Evolutionary conservation across 2,329 filamentous ascomycete species (phyloP).

Genomic region (Microsporum ferrugineum): DNA sequence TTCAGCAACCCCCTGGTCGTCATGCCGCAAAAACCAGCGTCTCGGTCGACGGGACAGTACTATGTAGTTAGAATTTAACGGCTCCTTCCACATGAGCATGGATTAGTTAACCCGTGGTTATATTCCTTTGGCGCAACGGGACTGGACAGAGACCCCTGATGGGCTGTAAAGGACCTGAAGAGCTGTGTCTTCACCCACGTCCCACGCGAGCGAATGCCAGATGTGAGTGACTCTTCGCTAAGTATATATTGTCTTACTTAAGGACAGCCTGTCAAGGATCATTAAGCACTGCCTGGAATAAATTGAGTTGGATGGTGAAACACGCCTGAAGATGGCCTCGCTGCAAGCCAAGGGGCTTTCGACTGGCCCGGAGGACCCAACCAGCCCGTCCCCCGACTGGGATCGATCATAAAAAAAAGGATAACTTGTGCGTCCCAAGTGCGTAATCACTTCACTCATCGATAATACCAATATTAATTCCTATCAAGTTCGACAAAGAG

Average conservation of each 20-base stretch:
- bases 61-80: too few relatives aligned
- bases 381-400: background rate
- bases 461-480: background rate
- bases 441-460: background rate
- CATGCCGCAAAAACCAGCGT: too few relatives aligned
- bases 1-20: too few relatives aligned
- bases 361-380: background rate
- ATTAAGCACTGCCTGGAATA: background rate
- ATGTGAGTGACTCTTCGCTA: background rate
- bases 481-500: background rate
- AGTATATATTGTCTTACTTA: background rate
- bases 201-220: background rate
- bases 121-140: background rate
- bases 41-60: too few relatives aligned
- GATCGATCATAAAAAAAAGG: background rate
- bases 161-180: background rate
- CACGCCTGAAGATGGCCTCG: background rate
- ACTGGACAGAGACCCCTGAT: background rate
- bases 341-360: background rate
- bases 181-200: background rate
- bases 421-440: background rate
- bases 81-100: background rate
- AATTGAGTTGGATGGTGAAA: conserved; percentile 4
- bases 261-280: background rate
- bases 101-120: background rate